A percentile compares a stretch with the other conserved stretches of the same genome.
phyloP scores from a whole-genome alignment of 164 flowering plant genomes.

The Hamamelis virginiana region DNA sequence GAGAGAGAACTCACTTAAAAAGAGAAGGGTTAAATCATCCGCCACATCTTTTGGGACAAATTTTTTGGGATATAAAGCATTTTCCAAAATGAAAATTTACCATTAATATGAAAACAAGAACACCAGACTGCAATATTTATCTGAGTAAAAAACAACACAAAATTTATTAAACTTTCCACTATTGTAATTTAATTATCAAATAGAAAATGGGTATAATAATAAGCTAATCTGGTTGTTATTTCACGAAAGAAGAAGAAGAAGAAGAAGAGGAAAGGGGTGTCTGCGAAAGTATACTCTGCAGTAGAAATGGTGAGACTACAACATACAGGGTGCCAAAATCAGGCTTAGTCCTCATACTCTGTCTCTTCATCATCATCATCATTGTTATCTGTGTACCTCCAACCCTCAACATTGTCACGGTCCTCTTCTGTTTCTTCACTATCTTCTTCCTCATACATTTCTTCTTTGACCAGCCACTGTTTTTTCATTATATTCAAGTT shows the following conservation, averaged over 20 bases:
- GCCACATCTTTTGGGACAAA: too few relatives aligned
- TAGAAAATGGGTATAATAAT: too few relatives aligned
- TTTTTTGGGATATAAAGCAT: too few relatives aligned
- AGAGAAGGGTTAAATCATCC: too few relatives aligned
- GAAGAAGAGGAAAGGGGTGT: not conserved
- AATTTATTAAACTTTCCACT: too few relatives aligned
- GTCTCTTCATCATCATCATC: slow-evolving; percentile 92
- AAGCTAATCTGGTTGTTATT: too few relatives aligned
- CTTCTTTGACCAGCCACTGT: slow-evolving; percentile 65
- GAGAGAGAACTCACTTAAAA: too few relatives aligned
- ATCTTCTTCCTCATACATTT: slow-evolving; percentile 70
- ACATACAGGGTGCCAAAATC: slow-evolving; percentile 1
- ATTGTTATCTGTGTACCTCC: slow-evolving; percentile 64
- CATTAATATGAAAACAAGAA: too few relatives aligned
- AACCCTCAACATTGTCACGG: slow-evolving; percentile 68
- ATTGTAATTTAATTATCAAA: too few relatives aligned
- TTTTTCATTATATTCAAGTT: slow-evolving; percentile 43
- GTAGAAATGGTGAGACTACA: not conserved
- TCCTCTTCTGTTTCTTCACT: slow-evolving; percentile 98
- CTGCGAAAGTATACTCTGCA: not conserved
- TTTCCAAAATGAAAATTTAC: too few relatives aligned
- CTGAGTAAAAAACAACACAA: too few relatives aligned
- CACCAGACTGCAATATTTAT: too few relatives aligned
- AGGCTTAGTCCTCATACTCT: slow-evolving; percentile 66
- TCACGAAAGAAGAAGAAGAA: not conserved